Percentiles rank a stretch among this genome's conserved stretches.
These are phyloP conservation scores for Sporothrix inflata DNA, from an alignment of 2,329 filamentous ascomycete species.

Conservation along the genomic window DNA sequence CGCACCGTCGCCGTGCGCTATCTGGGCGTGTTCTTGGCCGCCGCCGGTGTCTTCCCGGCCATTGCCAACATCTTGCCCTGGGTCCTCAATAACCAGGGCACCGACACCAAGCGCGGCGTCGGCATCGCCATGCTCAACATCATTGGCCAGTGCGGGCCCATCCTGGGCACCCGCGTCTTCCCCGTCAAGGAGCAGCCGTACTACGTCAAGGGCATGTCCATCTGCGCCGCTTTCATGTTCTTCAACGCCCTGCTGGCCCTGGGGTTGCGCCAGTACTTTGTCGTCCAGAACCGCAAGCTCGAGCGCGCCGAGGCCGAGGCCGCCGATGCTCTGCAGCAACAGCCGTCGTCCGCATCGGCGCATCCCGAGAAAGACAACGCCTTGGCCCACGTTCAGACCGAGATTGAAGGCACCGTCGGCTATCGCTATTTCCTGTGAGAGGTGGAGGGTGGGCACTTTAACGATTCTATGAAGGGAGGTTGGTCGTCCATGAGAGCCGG, in stretches of 20 bases:
- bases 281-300: conserved; percentile 42
- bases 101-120: conserved; percentile 65
- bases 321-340: background rate
- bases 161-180: conserved; percentile 67
- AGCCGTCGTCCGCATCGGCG: background rate
- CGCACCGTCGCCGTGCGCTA: conserved; percentile 50
- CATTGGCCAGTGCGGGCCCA: conserved; percentile 64
- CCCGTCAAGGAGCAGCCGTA: conserved; percentile 48
- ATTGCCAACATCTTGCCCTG: conserved; percentile 72
- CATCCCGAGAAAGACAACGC: conserved; percentile 25
- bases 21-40: conserved; percentile 51
- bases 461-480: too few relatives aligned
- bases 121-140: conserved; percentile 65
- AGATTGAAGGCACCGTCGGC: conserved; percentile 33
- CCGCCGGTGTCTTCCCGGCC: conserved; percentile 60
- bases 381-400: background rate
- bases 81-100: conserved; percentile 71
- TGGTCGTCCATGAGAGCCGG: too few relatives aligned
- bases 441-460: background rate
- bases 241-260: conserved; percentile 46
- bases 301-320: conserved; percentile 39
- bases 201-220: conserved; percentile 46
- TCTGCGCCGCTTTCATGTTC: conserved; percentile 49
- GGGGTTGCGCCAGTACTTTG: conserved; percentile 41
- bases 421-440: conserved; percentile 34